These are phyloP conservation scores for Ensete ventricosum DNA, from an alignment of 176 grass and related monocot species.

Conservation along the genomic window DNA sequence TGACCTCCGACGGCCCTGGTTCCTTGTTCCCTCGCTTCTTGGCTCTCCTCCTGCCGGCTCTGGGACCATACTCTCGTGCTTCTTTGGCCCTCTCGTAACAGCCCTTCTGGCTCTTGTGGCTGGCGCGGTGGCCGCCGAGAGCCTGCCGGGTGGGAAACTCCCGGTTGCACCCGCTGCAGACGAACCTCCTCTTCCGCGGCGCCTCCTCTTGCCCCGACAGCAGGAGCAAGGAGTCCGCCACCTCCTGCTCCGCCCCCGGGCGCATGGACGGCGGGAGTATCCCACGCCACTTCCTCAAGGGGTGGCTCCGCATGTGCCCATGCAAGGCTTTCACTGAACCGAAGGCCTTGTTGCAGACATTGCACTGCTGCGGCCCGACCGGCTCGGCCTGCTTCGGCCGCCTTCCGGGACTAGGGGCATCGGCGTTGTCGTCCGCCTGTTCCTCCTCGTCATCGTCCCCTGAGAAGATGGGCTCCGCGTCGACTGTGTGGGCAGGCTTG, in stretches of 20 bases:
- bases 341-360: neutral
- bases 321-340: neutral
- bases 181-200: neutral
- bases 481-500: too few relatives aligned
- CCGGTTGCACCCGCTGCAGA: conserved; percentile 4
- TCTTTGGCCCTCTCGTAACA: neutral
- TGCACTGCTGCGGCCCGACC: neutral
- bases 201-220: neutral
- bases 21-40: neutral
- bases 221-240: neutral
- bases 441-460: neutral
- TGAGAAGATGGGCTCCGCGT: too few relatives aligned
- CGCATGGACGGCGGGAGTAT: neutral
- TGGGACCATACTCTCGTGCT: neutral
- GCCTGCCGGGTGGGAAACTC: conserved; percentile 8
- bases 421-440: neutral
- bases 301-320: neutral
- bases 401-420: neutral
- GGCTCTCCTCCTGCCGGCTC: neutral
- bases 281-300: neutral
- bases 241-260: neutral
- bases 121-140: conserved; percentile 18
- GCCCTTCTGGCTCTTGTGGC: conserved; percentile 1
- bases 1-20: neutral
- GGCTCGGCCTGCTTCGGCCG: neutral